phyloP scores from a whole-genome alignment of 305 asterid genomes.

The Withania somnifera region DNA sequence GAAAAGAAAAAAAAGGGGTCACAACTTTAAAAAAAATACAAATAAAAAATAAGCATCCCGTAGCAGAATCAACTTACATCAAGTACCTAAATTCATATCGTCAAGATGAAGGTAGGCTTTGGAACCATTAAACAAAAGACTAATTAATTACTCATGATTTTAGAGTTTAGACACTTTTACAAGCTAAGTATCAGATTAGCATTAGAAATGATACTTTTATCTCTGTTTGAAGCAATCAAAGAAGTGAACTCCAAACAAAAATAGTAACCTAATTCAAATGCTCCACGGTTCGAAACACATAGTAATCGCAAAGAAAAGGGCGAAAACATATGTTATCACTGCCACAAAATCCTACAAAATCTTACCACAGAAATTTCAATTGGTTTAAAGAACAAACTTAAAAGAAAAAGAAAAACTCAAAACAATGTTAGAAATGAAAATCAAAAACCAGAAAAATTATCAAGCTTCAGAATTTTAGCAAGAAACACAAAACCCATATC shows the following conservation, averaged over 20 bases:
- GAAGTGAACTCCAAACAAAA: conserved; percentile 16
- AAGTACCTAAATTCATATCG: neutral
- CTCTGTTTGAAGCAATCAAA: conserved; percentile 16
- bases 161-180: neutral
- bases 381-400: neutral
- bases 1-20: neutral
- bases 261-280: conserved; percentile 4
- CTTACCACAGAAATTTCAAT: neutral
- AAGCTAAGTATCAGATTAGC: conserved; percentile 12
- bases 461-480: neutral
- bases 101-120: neutral
- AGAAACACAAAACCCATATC: neutral
- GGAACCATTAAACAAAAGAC: neutral
- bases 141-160: neutral
- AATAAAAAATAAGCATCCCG: no score
- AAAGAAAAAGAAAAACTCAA: neutral
- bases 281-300: neutral
- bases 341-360: neutral
- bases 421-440: neutral
- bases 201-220: conserved; percentile 14
- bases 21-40: neutral
- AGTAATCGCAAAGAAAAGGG: neutral
- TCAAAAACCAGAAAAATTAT: neutral
- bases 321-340: neutral
- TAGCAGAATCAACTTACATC: neutral